A percentile compares a stretch with the other conserved stretches of the same genome.
Evolutionary conservation across 805 yeast genomes (phyloP).

Genomic region (Zygosaccharomyces gambellarensis): DNA sequence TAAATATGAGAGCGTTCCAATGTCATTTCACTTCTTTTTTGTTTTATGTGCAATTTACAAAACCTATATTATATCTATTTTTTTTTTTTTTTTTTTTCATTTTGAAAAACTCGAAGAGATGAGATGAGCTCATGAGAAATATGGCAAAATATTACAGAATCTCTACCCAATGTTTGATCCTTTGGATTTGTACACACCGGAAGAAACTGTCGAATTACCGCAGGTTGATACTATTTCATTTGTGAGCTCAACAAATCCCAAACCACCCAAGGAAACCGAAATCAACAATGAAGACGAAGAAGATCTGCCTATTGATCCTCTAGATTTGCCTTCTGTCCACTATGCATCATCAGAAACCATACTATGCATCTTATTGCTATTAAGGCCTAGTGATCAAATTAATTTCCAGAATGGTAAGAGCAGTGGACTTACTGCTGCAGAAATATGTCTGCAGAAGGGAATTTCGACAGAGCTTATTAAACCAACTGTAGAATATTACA

Average conservation of each 20-base stretch:
- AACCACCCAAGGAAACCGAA: not conserved
- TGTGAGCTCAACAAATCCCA: not conserved
- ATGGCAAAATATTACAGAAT: not conserved
- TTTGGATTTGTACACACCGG: slow-evolving; percentile 33
- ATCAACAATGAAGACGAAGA: slow-evolving; percentile 16
- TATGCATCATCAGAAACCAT: slow-evolving; percentile 47
- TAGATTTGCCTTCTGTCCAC: slow-evolving; percentile 53
- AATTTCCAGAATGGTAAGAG: slow-evolving; percentile 40
- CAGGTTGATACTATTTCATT: not conserved
- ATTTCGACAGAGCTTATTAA: slow-evolving; percentile 29
- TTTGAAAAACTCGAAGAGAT: slow-evolving; percentile 2
- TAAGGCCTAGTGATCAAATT: slow-evolving; percentile 46
- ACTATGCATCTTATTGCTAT: slow-evolving; percentile 41
- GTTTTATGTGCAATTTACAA: too few relatives aligned
- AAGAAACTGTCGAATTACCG: not conserved
- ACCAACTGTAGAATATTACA: slow-evolving; percentile 44
- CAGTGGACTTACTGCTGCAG: slow-evolving; percentile 3
- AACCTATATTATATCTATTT: too few relatives aligned
- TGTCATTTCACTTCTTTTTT: too few relatives aligned
- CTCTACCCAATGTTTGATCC: slow-evolving; percentile 34
- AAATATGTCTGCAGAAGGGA: slow-evolving; percentile 35
- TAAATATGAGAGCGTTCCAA: too few relatives aligned
- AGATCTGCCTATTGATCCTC: slow-evolving; percentile 41
- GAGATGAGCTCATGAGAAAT: not conserved
- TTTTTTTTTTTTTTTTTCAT: not conserved